phyloP scores from a whole-genome alignment of 306 rosid species.

The Begonia loranthoides region DNA sequence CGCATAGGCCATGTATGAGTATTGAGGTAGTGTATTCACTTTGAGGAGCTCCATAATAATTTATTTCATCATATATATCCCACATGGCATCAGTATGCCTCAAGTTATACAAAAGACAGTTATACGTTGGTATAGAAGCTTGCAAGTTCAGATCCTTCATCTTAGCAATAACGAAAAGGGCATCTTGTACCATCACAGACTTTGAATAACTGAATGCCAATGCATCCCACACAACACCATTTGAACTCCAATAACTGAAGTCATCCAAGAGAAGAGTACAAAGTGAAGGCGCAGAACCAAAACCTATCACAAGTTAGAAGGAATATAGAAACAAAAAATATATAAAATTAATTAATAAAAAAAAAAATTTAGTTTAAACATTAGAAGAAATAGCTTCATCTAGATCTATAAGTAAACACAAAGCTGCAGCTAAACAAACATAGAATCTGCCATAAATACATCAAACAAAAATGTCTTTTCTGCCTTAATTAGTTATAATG shows the following conservation, averaged over 20 bases:
- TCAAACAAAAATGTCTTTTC: no score
- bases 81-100: conserved; percentile 32
- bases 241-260: conserved; percentile 26
- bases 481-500: no score
- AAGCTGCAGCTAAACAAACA: no score
- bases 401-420: no score
- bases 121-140: conserved; percentile 28
- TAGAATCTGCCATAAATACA: no score
- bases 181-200: conserved; percentile 32
- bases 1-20: conserved; percentile 32
- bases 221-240: conserved; percentile 33
- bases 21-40: conserved; percentile 32
- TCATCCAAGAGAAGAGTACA: conserved; percentile 29
- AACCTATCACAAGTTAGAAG: conserved; percentile 23
- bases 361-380: not conserved
- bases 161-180: conserved; percentile 34
- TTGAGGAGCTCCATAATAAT: conserved; percentile 18
- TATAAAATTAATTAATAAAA: not conserved
- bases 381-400: not conserved
- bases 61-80: conserved; percentile 27
- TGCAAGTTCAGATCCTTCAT: conserved; percentile 36
- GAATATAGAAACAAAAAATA: conserved; percentile 12
- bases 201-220: conserved; percentile 32
- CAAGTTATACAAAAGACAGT: conserved; percentile 31
- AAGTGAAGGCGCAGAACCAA: conserved; percentile 24